phyloP scores from a whole-genome alignment of 2,329 filamentous ascomycete genomes.

The Aureobasidium leucospermi region DNA sequence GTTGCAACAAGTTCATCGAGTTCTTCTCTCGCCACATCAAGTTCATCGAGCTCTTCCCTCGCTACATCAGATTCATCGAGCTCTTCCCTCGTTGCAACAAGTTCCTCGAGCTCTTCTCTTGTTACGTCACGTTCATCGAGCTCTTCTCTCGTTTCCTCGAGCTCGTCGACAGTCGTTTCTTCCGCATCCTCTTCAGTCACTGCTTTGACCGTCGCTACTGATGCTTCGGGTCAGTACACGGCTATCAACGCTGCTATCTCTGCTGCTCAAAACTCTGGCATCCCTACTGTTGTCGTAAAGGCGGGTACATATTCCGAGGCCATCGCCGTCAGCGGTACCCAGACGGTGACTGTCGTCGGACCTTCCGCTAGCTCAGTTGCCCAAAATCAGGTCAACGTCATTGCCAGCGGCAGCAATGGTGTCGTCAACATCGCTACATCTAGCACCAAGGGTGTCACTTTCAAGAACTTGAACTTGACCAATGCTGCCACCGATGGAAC shows the following conservation, averaged over 20 bases:
- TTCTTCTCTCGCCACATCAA: background rate
- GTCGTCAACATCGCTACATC: slow-evolving; percentile 27
- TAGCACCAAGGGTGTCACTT: slow-evolving; percentile 27
- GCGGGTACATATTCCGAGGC: slow-evolving; percentile 41
- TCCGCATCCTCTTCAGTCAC: slow-evolving; percentile 16
- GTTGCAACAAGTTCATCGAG: background rate
- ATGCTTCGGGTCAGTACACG: slow-evolving; percentile 39
- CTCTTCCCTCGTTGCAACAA: no score
- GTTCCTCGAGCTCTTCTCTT: background rate
- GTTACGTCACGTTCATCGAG: background rate
- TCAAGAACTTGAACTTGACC: slow-evolving; percentile 35
- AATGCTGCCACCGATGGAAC: slow-evolving; percentile 25
- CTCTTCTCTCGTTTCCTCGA: background rate
- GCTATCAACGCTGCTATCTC: slow-evolving; percentile 35
- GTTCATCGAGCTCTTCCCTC: no score
- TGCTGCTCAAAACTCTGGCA: slow-evolving; percentile 32
- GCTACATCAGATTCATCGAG: background rate
- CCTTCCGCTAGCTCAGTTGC: slow-evolving; percentile 27
- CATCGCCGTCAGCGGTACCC: slow-evolving; percentile 34
- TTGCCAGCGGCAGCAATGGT: slow-evolving; percentile 20
- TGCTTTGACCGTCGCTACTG: slow-evolving; percentile 38
- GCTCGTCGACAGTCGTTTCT: slow-evolving; percentile 10
- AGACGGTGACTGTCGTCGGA: slow-evolving; percentile 37
- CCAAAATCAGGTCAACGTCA: slow-evolving; percentile 32
- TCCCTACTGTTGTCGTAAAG: slow-evolving; percentile 38